A percentile compares a stretch with the other conserved stretches of the same genome.
Conservation (phyloP, 495 filamentous ascomycete species). For the Neurospora sp. region DNA sequence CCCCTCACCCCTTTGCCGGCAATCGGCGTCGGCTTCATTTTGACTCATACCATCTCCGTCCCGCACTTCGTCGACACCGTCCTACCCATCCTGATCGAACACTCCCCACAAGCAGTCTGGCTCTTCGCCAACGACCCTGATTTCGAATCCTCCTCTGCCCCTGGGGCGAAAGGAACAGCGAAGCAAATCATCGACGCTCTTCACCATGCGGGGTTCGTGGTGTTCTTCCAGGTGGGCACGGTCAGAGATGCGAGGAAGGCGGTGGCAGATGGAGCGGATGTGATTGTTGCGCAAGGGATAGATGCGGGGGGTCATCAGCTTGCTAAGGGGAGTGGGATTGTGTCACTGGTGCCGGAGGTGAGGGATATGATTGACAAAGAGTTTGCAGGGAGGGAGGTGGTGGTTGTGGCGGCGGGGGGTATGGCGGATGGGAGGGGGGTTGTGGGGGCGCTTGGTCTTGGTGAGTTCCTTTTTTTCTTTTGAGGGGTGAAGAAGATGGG, state of each 20-base stretch:
- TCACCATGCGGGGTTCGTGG: conserved; percentile 18
- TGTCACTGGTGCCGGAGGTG: conserved; percentile 31
- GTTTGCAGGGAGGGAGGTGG: conserved; percentile 30
- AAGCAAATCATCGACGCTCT: conserved; percentile 14
- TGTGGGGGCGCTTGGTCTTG: conserved; percentile 54
- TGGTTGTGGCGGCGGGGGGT: conserved; percentile 62
- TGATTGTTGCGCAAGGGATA: conserved; percentile 60
- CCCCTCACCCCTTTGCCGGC: conserved; percentile 23
- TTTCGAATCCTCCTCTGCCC: neutral
- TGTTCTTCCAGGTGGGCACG: conserved; percentile 53
- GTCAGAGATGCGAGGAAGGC: conserved; percentile 44
- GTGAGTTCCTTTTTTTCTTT: conserved; percentile 18
- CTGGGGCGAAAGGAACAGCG: neutral
- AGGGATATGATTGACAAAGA: conserved; percentile 39
- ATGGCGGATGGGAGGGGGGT: conserved; percentile 58
- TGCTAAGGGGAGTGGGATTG: conserved; percentile 44
- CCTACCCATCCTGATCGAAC: conserved; percentile 29
- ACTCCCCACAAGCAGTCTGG: conserved; percentile 60
- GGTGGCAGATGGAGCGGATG: conserved; percentile 40
- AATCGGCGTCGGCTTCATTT: conserved; percentile 31
- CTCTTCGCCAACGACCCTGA: conserved; percentile 36
- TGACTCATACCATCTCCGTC: conserved; percentile 15
- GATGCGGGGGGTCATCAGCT: conserved; percentile 73
- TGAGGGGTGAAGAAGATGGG: neutral
- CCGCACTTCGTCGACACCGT: conserved; percentile 21